Evolutionary conservation across 129 eudicot genomes (phyloP).

Genomic region (Gnaphalium uliginosum): DNA sequence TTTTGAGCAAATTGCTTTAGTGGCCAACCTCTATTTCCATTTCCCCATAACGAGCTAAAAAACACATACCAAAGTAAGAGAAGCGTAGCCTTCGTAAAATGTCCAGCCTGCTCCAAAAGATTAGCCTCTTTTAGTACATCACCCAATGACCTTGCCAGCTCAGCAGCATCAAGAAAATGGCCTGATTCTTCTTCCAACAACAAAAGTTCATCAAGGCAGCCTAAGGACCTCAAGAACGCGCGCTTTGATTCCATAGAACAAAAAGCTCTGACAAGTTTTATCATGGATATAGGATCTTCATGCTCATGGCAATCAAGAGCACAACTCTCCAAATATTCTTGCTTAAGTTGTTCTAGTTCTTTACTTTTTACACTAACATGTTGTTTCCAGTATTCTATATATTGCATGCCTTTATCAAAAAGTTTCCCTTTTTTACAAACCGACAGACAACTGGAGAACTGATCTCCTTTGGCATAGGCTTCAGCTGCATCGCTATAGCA

Average conservation of each 20-base stretch:
- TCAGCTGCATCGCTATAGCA: neutral
- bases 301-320: neutral
- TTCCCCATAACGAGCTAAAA: neutral
- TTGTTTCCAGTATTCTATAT: neutral
- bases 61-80: neutral
- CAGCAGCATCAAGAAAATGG: neutral
- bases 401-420: conserved; percentile 1
- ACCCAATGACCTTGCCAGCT: neutral
- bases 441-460: neutral
- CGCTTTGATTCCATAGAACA: neutral
- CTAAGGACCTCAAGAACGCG: neutral
- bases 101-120: neutral
- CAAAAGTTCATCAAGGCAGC: neutral
- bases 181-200: neutral
- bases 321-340: conserved; percentile 1
- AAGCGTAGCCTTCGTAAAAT: neutral
- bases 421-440: conserved; percentile 3
- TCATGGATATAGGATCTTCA: neutral
- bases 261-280: neutral
- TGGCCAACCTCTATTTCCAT: conserved; percentile 1
- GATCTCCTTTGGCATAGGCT: conserved; percentile 1
- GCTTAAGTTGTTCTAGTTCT: neutral
- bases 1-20: neutral
- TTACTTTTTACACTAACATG: neutral
- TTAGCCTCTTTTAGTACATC: neutral